Percentiles rank a stretch among this genome's conserved stretches.
phyloP scores from a whole-genome alignment of 2,329 filamentous ascomycete genomes.

The Chrysosphaeria jannelii region DNA sequence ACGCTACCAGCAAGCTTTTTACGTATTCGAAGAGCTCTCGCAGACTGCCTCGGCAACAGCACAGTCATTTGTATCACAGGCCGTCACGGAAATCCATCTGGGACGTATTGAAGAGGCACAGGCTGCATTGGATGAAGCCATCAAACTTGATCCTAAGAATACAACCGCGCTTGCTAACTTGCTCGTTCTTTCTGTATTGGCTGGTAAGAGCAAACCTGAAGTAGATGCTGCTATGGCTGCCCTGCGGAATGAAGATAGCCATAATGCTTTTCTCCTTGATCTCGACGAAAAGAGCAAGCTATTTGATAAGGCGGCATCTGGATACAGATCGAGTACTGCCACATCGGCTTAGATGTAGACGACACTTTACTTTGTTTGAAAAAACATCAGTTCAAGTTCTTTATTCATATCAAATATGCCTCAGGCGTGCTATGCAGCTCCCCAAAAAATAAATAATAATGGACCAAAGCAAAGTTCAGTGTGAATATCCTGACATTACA shows the following conservation, averaged over 20 bases:
- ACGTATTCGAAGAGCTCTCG: conserved; percentile 89
- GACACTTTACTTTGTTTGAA: too few relatives aligned
- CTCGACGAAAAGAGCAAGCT: conserved; percentile 59
- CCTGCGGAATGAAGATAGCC: conserved; percentile 25
- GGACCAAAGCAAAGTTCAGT: too few relatives aligned
- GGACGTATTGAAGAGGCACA: conserved; percentile 73
- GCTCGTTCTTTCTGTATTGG: conserved; percentile 48
- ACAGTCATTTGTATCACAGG: conserved; percentile 56
- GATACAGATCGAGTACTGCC: too few relatives aligned
- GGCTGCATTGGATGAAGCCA: conserved; percentile 49
- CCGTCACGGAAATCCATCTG: conserved; percentile 71
- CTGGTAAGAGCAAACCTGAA: conserved; percentile 32
- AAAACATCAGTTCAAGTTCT: too few relatives aligned
- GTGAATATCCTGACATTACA: too few relatives aligned
- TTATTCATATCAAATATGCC: too few relatives aligned
- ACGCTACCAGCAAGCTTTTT: conserved; percentile 88
- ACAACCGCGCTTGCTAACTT: conserved; percentile 55
- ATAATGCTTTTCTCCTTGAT: conserved; percentile 44
- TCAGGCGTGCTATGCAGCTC: too few relatives aligned
- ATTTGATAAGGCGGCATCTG: conserved; percentile 63
- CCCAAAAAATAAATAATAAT: too few relatives aligned
- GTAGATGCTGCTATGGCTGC: conserved; percentile 21
- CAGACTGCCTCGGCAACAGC: conserved; percentile 55
- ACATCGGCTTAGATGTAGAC: too few relatives aligned
- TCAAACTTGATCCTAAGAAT: conserved; percentile 41